Evolutionary conservation across 495 filamentous ascomycete genomes (phyloP), one percentile per base, ranked within the genome.

Genomic region (Penicillium nucicola): DNA sequence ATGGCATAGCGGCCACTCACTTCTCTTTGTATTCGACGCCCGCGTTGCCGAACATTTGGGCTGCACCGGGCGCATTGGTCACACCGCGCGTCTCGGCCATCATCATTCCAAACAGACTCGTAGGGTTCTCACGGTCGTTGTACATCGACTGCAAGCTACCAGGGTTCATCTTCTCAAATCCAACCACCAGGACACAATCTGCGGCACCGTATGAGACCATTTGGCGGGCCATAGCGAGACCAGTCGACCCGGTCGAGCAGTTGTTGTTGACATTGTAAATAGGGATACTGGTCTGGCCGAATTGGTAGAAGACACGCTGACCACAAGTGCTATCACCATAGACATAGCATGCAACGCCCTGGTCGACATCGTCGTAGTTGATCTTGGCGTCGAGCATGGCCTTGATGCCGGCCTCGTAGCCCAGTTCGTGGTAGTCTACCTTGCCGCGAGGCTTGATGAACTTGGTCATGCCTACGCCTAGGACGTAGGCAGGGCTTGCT

Each of bases 201-300:
- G 88, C 87, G 3, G 81, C 86, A 18, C 91, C 90, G 60, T 87
- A 75, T 10, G 84, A 75, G 53, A 97, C 88, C 74, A 93, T 75
- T 28, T 84, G 87, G 23, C 91, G 79, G 4, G 83, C 93, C 83
- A 97, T 85, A 55, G 84, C 80, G 35, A 97, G 71, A 20, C 93
- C 93, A 0, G 93, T 96, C 0, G 84, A 87, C 2, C 93, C 93
- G 1, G 93, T 97, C 1, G 88, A 86, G 78, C 93, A 98, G 74
- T 97, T 97, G 77, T 98, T 98, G 80, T 96, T 96, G 62, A 95
- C 89, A 64, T 97, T 97, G 77, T 92, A 88, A 65, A 97, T 90
- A 53, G 93, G 93, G 56, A 96, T 97, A 59, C 86, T 77, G 28
- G 90, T 97, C 83, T 97, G 90, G 68, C 93, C 93, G 67, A 97